Percentiles rank a stretch among this genome's conserved stretches.
Evolutionary conservation across 192 early-diverging fungal species (phyloP).

Genomic region (Coemansia sp.): DNA sequence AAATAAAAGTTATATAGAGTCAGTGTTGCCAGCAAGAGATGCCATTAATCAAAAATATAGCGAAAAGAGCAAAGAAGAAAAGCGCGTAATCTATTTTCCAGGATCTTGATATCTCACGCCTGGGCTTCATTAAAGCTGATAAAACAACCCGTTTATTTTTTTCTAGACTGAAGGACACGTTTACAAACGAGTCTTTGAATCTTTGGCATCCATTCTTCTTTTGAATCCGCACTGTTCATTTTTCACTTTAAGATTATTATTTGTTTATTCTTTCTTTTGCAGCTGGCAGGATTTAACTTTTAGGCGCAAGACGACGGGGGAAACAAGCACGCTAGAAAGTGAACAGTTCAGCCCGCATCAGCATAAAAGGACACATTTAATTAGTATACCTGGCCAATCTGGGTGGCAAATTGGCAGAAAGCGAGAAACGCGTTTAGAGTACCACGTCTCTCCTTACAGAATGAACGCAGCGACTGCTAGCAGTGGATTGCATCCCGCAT

Average conservation of each 20-base stretch:
- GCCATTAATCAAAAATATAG: not conserved
- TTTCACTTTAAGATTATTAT: not conserved
- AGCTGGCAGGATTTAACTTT: too few relatives aligned
- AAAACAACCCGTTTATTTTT: not conserved
- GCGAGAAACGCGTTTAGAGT: not conserved
- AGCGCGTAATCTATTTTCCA: not conserved
- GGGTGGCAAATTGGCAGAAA: not conserved
- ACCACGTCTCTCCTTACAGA: not conserved
- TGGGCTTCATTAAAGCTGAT: not conserved
- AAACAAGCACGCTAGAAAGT: not conserved
- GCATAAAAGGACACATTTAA: not conserved
- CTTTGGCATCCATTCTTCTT: not conserved
- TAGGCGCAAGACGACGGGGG: not conserved
- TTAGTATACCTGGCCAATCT: not conserved
- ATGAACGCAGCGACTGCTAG: slow-evolving; percentile 32
- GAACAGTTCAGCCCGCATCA: too few relatives aligned
- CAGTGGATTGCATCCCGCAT: slow-evolving; percentile 15
- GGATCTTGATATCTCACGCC: not conserved
- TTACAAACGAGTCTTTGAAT: slow-evolving; percentile 1
- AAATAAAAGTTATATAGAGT: not conserved
- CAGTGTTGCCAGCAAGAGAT: not conserved
- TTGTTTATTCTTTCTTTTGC: not conserved
- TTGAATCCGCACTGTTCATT: too few relatives aligned
- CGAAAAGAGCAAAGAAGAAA: not conserved
- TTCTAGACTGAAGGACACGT: not conserved